A percentile compares a stretch with the other conserved stretches of the same genome.
Conservation (phyloP, 768 basidiomycete genomes). For the Auricularia sp. region DNA sequence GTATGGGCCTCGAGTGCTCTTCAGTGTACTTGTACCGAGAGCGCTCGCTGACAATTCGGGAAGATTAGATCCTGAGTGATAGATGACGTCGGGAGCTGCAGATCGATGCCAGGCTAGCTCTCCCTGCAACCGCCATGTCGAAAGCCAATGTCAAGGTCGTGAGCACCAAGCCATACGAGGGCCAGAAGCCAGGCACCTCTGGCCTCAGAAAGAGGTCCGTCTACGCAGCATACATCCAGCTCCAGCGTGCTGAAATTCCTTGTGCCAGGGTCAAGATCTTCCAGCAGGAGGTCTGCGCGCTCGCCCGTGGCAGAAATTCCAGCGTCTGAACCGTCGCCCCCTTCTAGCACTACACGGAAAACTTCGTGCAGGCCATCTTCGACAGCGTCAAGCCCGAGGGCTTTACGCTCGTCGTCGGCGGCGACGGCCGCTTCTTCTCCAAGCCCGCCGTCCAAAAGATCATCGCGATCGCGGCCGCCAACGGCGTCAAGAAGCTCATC, state of each 20-base stretch:
- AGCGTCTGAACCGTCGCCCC: neutral
- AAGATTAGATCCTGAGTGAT: neutral
- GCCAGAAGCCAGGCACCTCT: slow-evolving; percentile 96
- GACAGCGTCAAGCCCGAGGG: slow-evolving; percentile 76
- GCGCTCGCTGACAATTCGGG: too few relatives aligned
- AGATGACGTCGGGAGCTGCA: neutral
- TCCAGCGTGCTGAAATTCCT: neutral
- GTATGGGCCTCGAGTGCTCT: too few relatives aligned
- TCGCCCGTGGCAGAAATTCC: neutral
- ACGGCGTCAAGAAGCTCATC: slow-evolving; percentile 86
- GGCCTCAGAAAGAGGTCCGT: slow-evolving; percentile 87
- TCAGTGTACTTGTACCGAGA: too few relatives aligned
- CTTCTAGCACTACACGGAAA: slow-evolving; percentile 90
- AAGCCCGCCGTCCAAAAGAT: slow-evolving; percentile 84
- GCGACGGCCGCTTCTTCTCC: slow-evolving; percentile 91
- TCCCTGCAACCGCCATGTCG: slow-evolving; percentile 23
- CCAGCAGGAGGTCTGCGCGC: slow-evolving; percentile 71
- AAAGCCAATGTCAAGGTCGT: slow-evolving; percentile 48
- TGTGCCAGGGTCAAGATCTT: slow-evolving; percentile 83
- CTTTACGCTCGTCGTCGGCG: slow-evolving; percentile 86
- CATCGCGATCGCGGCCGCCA: slow-evolving; percentile 87
- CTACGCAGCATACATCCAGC: neutral
- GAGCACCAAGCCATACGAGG: slow-evolving; percentile 76
- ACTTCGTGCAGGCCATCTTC: slow-evolving; percentile 92
- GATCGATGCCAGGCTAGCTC: neutral